Percentiles rank a stretch among this genome's conserved stretches.
Evolutionary conservation across 768 basidiomycete genomes (phyloP).

Genomic region (Boletus eberwhitei): DNA sequence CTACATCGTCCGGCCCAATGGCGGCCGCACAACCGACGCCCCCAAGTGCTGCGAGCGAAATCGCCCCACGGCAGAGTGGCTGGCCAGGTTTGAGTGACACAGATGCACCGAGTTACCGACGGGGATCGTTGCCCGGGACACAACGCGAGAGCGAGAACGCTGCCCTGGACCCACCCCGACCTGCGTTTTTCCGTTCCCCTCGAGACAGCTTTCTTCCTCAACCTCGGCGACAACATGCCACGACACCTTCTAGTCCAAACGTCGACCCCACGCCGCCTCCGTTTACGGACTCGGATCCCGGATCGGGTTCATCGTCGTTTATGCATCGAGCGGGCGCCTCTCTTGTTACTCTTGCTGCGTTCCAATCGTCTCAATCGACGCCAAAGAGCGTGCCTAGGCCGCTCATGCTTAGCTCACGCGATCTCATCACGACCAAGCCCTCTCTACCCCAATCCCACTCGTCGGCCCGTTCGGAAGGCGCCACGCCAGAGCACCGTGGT

Average conservation of each 20-base stretch:
- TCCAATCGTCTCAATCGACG: constrained; percentile 32
- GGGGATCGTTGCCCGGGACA: constrained; percentile 40
- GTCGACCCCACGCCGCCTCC: not conserved
- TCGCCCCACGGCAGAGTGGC: constrained; percentile 7
- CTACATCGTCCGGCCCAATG: constrained; percentile 1
- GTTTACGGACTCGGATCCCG: constrained; percentile 22
- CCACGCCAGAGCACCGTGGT: constrained; percentile 31
- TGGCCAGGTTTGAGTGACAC: constrained; percentile 10
- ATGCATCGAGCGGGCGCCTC: constrained; percentile 38
- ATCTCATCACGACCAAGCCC: constrained; percentile 35
- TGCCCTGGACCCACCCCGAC: constrained; percentile 52
- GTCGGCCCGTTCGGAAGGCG: constrained; percentile 35
- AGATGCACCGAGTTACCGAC: constrained; percentile 22
- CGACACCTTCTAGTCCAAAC: constrained; percentile 35
- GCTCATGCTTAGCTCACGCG: constrained; percentile 56
- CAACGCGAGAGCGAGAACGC: constrained; percentile 34
- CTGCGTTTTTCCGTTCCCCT: constrained; percentile 53
- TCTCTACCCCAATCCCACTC: constrained; percentile 18
- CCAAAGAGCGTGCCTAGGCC: constrained; percentile 62
- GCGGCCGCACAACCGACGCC: constrained; percentile 10
- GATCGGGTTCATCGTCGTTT: constrained; percentile 24
- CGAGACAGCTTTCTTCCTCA: constrained; percentile 52
- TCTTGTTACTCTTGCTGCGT: constrained; percentile 43
- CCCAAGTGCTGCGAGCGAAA: constrained; percentile 23
- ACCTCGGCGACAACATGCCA: constrained; percentile 26